These are phyloP conservation scores for Yamadazyma sp. DNA, from an alignment of 1,139 yeast species.

Conservation along the genomic window DNA sequence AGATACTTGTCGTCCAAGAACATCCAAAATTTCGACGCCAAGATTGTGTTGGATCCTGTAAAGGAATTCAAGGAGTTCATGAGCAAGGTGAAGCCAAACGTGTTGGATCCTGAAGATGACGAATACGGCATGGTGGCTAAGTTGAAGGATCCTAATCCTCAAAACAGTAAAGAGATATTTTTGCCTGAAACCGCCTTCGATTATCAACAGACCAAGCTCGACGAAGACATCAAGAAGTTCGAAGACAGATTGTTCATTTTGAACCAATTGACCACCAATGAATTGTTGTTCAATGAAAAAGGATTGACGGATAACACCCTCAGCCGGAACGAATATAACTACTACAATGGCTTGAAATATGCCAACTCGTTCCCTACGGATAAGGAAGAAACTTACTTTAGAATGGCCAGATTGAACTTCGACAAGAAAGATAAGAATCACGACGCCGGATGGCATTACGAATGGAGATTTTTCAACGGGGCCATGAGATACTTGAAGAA, in stretches of 20 bases:
- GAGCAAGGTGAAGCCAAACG: conserved; percentile 17
- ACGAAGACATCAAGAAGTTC: conserved; percentile 20
- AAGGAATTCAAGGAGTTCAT: conserved; percentile 19
- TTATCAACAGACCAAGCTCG: conserved; percentile 21
- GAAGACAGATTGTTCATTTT: conserved; percentile 17
- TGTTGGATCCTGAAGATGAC: conserved; percentile 20
- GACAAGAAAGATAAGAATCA: conserved; percentile 22
- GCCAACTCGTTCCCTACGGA: conserved; percentile 21
- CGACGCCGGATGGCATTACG: conserved; percentile 41
- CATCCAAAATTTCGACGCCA: conserved; percentile 17
- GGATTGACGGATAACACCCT: conserved; percentile 16
- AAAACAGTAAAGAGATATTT: conserved; percentile 19
- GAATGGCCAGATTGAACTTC: conserved; percentile 30
- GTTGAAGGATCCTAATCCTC: conserved; percentile 16
- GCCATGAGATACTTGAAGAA: conserved; percentile 25
- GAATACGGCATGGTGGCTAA: conserved; percentile 22
- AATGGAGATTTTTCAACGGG: conserved; percentile 50
- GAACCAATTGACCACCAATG: conserved; percentile 19
- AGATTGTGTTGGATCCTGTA: conserved; percentile 21
- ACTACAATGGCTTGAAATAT: conserved; percentile 26
- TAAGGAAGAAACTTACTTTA: conserved; percentile 32
- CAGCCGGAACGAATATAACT: conserved; percentile 23
- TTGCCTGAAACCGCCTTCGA: conserved; percentile 22
- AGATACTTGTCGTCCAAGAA: conserved; percentile 20
- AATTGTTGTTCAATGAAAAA: conserved; percentile 18